Evolutionary conservation across 495 filamentous ascomycete genomes (phyloP).

Genomic region (Talaromyces wortmannii): DNA sequence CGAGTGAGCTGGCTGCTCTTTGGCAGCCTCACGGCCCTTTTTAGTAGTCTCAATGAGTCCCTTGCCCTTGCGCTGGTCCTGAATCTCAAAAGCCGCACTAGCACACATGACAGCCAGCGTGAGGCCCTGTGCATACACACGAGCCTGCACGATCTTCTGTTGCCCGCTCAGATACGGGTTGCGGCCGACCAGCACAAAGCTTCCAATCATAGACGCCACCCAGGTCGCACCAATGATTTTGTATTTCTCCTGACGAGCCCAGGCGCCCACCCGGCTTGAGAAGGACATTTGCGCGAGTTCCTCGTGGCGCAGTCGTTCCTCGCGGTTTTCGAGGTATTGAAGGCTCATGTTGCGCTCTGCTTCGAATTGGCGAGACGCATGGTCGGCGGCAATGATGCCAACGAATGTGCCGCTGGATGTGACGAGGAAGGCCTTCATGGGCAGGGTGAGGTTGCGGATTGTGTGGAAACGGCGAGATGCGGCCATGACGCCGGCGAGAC

Average conservation of each 20-base stretch:
- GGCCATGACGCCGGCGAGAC: conserved; percentile 53
- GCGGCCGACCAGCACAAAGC: conserved; percentile 69
- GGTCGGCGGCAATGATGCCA: conserved; percentile 81
- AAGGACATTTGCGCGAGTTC: conserved; percentile 41
- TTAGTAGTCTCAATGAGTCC: conserved; percentile 40
- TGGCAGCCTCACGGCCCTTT: conserved; percentile 65
- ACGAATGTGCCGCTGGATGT: conserved; percentile 75
- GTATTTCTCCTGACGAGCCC: conserved; percentile 78
- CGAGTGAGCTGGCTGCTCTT: conserved; percentile 61
- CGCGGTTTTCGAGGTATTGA: conserved; percentile 56
- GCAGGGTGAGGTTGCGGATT: conserved; percentile 74
- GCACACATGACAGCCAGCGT: conserved; percentile 85
- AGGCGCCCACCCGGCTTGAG: conserved; percentile 48
- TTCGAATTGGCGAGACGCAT: conserved; percentile 69
- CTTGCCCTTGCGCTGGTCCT: conserved; percentile 66
- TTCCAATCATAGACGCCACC: conserved; percentile 73
- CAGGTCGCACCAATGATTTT: conserved; percentile 79
- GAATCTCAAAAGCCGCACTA: conserved; percentile 82
- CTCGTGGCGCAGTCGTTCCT: conserved; percentile 44
- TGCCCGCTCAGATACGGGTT: conserved; percentile 65
- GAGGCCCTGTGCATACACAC: conserved; percentile 95
- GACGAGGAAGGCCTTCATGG: conserved; percentile 86
- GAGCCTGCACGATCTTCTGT: conserved; percentile 96
- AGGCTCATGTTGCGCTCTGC: conserved; percentile 55
- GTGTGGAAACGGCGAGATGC: conserved; percentile 59